A percentile compares a stretch with the other conserved stretches of the same genome.
phyloP scores from a whole-genome alignment of 140 eudicot genomes.

The Bidens hawaiensis region DNA sequence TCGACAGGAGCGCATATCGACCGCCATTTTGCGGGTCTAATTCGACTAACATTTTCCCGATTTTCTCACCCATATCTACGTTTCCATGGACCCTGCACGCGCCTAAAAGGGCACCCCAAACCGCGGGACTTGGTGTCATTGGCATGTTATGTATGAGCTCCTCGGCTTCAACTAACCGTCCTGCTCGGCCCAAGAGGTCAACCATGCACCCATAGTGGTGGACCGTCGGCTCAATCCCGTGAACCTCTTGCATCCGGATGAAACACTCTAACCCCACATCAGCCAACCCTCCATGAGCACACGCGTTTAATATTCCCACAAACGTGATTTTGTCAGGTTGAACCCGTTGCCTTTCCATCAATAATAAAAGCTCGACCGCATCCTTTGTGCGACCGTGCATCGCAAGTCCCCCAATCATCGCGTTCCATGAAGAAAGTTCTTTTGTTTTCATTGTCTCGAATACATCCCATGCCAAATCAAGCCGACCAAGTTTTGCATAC shows the following conservation, averaged over 20 bases:
- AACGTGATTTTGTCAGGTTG: constrained; percentile 42
- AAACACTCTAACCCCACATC: constrained; percentile 41
- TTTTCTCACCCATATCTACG: constrained; percentile 37
- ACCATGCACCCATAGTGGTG: constrained; percentile 56
- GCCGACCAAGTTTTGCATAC: constrained; percentile 58
- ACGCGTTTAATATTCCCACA: constrained; percentile 40
- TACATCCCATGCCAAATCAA: constrained; percentile 55
- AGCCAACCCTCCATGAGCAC: constrained; percentile 58
- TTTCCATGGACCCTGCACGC: constrained; percentile 49
- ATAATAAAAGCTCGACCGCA: constrained; percentile 35
- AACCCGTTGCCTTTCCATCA: constrained; percentile 30
- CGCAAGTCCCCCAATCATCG: constrained; percentile 62
- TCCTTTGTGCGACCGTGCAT: constrained; percentile 52
- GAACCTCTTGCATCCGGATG: constrained; percentile 24
- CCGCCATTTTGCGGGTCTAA: constrained; percentile 53
- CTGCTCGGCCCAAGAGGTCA: constrained; percentile 43
- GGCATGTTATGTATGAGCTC: constrained; percentile 41
- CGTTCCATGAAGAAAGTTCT: constrained; percentile 47
- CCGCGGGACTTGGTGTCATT: constrained; percentile 42
- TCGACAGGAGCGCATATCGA: constrained; percentile 39
- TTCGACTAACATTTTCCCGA: constrained; percentile 40
- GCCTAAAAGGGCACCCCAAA: constrained; percentile 50
- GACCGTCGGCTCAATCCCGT: constrained; percentile 38
- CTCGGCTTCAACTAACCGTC: constrained; percentile 44
- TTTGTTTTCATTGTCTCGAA: constrained; percentile 39